Evolutionary conservation across 306 rosid genomes (phyloP), one percentile per base, ranked within the genome.

Genomic region (Ochetophila trinervis): DNA sequence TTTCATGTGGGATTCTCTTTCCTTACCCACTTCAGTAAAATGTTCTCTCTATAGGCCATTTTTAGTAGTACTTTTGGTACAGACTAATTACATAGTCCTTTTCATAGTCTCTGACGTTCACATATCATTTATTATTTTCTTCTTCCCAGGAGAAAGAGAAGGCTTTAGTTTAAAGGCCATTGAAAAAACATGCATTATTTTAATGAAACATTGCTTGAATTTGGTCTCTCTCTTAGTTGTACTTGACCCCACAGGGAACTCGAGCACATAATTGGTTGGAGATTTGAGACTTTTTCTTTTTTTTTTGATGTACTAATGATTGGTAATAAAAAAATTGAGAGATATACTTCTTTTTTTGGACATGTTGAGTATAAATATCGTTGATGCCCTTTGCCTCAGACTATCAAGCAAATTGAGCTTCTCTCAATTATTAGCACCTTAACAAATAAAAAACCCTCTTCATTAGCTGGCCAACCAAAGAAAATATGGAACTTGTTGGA

Each of bases 401-500:
- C 47, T 80, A 76, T 45, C 64, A 63, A 67, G 61, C 69, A 59
- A 79, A 58, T 51, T 49, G 57, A 65, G 67, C 62, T 53, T 70
- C 63, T 71, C 61, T 56, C 67, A 42, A 70, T 53, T n/a, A 54
- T 49, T 51, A 66, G 73, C 51, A 11, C 17, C 65, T 7, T 8
- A 52, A 27, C n/a, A 47, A 42, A 63, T 12, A 20, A 56, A 16
- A 34, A 18, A 13, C 37, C 53, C 50, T 56, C 67, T 27, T n/a
- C 32, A 34, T 56, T 6, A 17, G 1, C 22, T 5, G 35, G 13
- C 6, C 65, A 47, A 35, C 5, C 53, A 50, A 44, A 35, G 18
- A 59, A 24, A 57, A 18, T 19, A 86, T 91, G 94, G 95, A 91
- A 61, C 51, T 80, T 70, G 10, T 30, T 53, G 84, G 84, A 49